Percentiles rank a stretch among this genome's conserved stretches.
Evolutionary conservation across 306 rosid species (phyloP).

Genomic region (Vigna trinervia): DNA sequence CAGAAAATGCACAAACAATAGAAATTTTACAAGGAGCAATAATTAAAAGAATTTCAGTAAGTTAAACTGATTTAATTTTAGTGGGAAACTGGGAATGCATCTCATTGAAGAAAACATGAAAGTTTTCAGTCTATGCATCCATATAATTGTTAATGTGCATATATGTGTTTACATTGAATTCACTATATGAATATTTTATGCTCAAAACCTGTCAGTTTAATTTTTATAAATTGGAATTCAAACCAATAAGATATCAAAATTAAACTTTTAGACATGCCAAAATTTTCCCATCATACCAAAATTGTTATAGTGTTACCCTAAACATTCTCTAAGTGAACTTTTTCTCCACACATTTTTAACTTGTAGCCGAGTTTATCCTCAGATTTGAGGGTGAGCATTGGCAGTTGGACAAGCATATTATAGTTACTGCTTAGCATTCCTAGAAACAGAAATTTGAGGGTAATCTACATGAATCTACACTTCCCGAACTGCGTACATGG

Average conservation of each 20-base stretch:
- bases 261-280: not conserved
- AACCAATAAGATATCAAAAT: not conserved
- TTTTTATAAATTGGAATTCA: slow-evolving; percentile 16
- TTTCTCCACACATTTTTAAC: not conserved
- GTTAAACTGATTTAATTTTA: not conserved
- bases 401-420: not conserved
- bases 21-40: slow-evolving; percentile 14
- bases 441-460: not conserved
- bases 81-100: not conserved
- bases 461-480: not conserved
- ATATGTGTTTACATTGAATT: not conserved
- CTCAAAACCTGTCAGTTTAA: slow-evolving; percentile 14
- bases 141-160: no score
- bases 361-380: not conserved
- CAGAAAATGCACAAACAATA: not conserved
- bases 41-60: slow-evolving; percentile 13
- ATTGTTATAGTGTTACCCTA: not conserved
- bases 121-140: no score
- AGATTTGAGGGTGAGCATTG: not conserved
- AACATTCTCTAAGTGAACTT: not conserved
- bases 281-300: not conserved
- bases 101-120: no score
- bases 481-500: not conserved
- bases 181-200: not conserved
- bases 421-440: not conserved